Percentiles rank a stretch among this genome's conserved stretches.
These are phyloP conservation scores for Parasitella parasitica DNA, from an alignment of 371 early-diverging fungal genomes.

Conservation along the genomic window DNA sequence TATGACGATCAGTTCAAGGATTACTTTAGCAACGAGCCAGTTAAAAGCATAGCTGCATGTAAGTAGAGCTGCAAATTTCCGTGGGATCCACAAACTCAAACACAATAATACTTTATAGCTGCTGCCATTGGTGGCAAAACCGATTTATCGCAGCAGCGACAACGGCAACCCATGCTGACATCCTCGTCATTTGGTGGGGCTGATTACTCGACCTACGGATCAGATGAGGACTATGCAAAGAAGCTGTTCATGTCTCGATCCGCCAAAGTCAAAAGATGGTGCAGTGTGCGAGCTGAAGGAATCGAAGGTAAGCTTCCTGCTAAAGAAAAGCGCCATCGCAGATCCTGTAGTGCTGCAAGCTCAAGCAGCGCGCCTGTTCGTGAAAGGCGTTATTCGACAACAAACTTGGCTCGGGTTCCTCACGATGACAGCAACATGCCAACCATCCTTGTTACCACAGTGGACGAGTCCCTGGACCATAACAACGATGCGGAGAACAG, in stretches of 20 bases:
- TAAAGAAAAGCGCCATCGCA: not conserved
- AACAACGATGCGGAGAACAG: not conserved
- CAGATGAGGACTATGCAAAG: conserved; percentile 35
- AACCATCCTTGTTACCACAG: conserved; percentile 36
- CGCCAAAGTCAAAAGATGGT: conserved; percentile 47
- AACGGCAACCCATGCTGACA: conserved; percentile 4
- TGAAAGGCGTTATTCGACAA: not conserved
- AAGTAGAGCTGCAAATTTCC: not conserved
- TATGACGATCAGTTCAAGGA: not conserved
- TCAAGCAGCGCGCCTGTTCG: not conserved
- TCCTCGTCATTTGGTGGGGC: conserved; percentile 18
- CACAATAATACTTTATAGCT: not conserved
- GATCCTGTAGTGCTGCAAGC: conserved; percentile 12
- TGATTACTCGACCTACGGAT: conserved; percentile 1
- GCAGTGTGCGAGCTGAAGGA: conserved; percentile 5
- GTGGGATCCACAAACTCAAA: too few relatives aligned
- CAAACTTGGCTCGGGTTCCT: conserved; percentile 5
- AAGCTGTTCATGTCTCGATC: conserved; percentile 44
- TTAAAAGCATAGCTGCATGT: not conserved
- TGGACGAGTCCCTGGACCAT: conserved; percentile 10
- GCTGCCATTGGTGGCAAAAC: not conserved
- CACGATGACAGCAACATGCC: conserved; percentile 34
- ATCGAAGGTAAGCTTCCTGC: not conserved
- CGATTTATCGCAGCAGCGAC: not conserved
- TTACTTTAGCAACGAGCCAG: conserved; percentile 10